Conservation (phyloP, 768 basidiomycete species). For the Boletus reticuloceps region DNA sequence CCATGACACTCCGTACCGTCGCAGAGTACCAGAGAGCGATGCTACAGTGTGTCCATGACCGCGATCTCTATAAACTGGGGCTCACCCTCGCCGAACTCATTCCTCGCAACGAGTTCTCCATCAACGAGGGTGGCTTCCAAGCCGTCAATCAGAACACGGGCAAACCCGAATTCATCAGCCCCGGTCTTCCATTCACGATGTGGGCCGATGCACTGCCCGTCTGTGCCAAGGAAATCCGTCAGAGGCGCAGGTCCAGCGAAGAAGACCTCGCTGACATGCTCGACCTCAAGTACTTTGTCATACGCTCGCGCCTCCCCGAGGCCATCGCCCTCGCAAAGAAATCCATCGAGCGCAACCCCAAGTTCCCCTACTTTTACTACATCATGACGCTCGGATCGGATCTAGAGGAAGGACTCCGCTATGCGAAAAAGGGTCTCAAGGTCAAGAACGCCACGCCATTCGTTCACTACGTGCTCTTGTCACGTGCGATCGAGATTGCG, state of each 20-base stretch:
- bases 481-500: conserved; percentile 62
- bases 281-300: conserved; percentile 58
- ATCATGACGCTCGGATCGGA: conserved; percentile 52
- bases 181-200: conserved; percentile 58
- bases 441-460: conserved; percentile 54
- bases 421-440: conserved; percentile 65
- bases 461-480: conserved; percentile 52
- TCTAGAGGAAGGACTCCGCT: conserved; percentile 50
- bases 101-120: conserved; percentile 57
- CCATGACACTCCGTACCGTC: conserved; percentile 39
- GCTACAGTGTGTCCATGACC: conserved; percentile 45
- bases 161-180: conserved; percentile 36
- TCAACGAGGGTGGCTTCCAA: conserved; percentile 56
- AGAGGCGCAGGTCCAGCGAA: conserved; percentile 39
- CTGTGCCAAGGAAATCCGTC: conserved; percentile 56
- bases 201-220: conserved; percentile 59
- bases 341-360: conserved; percentile 52
- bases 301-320: conserved; percentile 46
- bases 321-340: conserved; percentile 47
- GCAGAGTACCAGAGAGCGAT: conserved; percentile 52
- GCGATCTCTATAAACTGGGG: conserved; percentile 52
- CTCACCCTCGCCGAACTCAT: conserved; percentile 48
- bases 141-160: conserved; percentile 43
- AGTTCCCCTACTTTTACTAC: conserved; percentile 64
- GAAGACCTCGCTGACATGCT: conserved; percentile 59